Base-by-base conservation (phyloP, 805 yeast species). In the Yarrowia sp. region DNA sequence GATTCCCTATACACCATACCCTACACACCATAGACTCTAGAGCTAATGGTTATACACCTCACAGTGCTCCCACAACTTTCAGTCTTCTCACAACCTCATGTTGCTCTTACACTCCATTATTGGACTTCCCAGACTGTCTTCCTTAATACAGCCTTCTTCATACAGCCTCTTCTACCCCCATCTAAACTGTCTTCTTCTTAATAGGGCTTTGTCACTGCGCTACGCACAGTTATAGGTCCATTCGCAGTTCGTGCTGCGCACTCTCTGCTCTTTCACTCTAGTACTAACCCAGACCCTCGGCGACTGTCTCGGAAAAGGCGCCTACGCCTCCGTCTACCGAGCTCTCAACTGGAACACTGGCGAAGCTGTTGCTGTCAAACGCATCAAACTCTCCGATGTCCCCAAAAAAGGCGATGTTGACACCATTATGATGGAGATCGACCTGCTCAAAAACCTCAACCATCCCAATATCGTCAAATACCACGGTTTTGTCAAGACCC, bases 261-360 rank as follows among this genome's bases (percentile, higher is more conserved):
- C 55, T 50, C 55, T 3, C 5, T 22, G 12, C 32, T 36, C 32
- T 5, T 40, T 36, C 36, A 16, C 38, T 36, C 8, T 10, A 7
- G 38, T 10, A 14, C 64, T 59, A 59, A 59, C 65, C 26, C 67
- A 79, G 73, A 73, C 79, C 2, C 71, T 81, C 16, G 83, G 83
- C 59, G 89, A 87, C 59, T 83, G 89, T 45, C 81, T 95, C 2
- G 99, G 98, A 2, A 85, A 85, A 70, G 99, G 99, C 1, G 98
- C 98, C 0, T 92, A 87, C 76, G 98, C 98, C 1, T 85, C 86
- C 48, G 98, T 94, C 4, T 92, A 88, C 77, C 84, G 85, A 70
- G 97, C 94, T 0, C 79, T 87, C 38, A 90, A 92, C 73, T 78
- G 83, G 70, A 81, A 80, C 67, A 89, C 93, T 0, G 86, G 86